These are phyloP conservation scores for Herpotrichia juniperi DNA, from an alignment of 2,329 filamentous ascomycete species.

Conservation along the genomic window DNA sequence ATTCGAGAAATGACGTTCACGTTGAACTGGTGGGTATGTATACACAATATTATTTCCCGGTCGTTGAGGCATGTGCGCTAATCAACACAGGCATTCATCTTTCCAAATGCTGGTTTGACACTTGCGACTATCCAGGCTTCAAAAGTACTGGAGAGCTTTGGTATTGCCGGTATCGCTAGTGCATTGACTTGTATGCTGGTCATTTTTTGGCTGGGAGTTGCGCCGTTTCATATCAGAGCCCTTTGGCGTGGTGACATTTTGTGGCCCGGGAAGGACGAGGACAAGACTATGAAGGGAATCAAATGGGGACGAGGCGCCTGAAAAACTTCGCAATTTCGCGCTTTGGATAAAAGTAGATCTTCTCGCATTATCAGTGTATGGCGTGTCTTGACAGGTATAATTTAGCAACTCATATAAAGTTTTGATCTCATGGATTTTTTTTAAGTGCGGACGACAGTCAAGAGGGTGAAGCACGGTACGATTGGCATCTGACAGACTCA, in stretches of 20 bases:
- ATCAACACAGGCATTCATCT: constrained; percentile 71
- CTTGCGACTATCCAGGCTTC: constrained; percentile 65
- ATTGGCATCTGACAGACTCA: too few species aligned
- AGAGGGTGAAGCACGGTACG: too few species aligned
- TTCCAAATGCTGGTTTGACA: constrained; percentile 69
- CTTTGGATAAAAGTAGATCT: too few species aligned
- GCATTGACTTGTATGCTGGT: constrained; percentile 63
- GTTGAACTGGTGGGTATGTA: constrained; percentile 58
- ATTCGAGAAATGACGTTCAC: constrained; percentile 47
- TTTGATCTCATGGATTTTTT: too few species aligned
- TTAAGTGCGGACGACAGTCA: too few species aligned
- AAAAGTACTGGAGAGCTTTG: constrained; percentile 57
- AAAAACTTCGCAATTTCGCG: not conserved
- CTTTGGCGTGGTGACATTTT: constrained; percentile 59
- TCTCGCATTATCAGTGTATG: too few species aligned
- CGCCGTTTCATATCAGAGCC: constrained; percentile 57
- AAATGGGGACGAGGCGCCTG: constrained; percentile 24
- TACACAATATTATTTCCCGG: too few species aligned
- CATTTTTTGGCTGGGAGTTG: constrained; percentile 61
- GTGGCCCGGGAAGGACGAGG: constrained; percentile 56
- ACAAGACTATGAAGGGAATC: constrained; percentile 34
- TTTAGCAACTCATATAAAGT: too few species aligned
- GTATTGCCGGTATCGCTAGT: too few species aligned
- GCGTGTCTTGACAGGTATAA: too few species aligned
- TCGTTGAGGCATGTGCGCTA: too few species aligned